Percentiles rank a stretch among this genome's conserved stretches.
phyloP scores from a whole-genome alignment of 495 filamentous ascomycete species.

The Extremus antarcticus region DNA sequence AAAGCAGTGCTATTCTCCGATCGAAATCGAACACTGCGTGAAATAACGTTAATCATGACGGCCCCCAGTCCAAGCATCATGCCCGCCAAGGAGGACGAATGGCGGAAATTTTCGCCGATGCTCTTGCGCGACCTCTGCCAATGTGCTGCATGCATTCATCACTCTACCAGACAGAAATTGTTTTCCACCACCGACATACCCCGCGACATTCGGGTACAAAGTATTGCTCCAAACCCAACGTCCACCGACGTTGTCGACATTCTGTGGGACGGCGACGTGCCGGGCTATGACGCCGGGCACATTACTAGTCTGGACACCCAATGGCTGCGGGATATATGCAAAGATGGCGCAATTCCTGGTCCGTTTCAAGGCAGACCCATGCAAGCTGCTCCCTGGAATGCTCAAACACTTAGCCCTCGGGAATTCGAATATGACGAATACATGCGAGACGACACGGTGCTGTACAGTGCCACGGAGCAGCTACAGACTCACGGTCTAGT shows the following conservation, averaged over 20 bases:
- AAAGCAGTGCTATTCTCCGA: too few species aligned
- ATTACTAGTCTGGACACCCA: constrained; percentile 34
- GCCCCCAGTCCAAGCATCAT: too few species aligned
- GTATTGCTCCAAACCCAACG: constrained; percentile 22
- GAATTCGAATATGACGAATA: constrained; percentile 58
- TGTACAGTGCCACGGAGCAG: constrained; percentile 42
- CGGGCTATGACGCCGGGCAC: constrained; percentile 38
- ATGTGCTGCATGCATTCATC: constrained; percentile 62
- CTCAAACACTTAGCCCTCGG: constrained; percentile 31
- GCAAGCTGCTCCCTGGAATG: constrained; percentile 32
- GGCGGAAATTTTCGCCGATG: constrained; percentile 22
- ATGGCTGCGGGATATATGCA: not conserved
- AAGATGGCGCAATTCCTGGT: not conserved
- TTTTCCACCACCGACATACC: constrained; percentile 69
- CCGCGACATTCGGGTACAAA: constrained; percentile 35
- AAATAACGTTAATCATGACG: too few species aligned
- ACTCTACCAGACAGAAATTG: constrained; percentile 68
- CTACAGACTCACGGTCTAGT: constrained; percentile 55
- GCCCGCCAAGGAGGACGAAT: too few species aligned
- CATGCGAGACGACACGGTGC: constrained; percentile 43
- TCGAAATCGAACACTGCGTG: too few species aligned
- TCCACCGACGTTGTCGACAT: constrained; percentile 44
- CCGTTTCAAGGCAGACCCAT: not conserved
- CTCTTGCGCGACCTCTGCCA: constrained; percentile 69
- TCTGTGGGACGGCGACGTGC: constrained; percentile 50